A percentile compares a stretch with the other conserved stretches of the same genome.
phyloP scores from a whole-genome alignment of 1,284 basidiomycete genomes.

The Cerrena zonata region DNA sequence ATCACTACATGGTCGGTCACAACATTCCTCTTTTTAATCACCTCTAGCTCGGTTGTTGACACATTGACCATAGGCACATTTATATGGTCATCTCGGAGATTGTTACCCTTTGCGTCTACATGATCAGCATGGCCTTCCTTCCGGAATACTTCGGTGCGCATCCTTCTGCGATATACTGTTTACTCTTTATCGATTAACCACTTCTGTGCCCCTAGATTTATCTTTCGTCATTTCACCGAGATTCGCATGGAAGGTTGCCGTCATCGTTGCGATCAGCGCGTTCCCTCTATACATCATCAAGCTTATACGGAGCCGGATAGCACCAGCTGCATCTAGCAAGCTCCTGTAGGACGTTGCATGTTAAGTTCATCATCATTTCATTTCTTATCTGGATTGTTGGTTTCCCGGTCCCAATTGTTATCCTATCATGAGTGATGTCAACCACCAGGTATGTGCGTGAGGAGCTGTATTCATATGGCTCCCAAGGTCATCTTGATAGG shows the following conservation, averaged over 20 bases:
- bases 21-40: not conserved
- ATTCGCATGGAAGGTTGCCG: conserved; percentile 93
- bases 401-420: too few relatives aligned
- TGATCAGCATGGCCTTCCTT: conserved; percentile 86
- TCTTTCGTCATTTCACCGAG: conserved; percentile 83
- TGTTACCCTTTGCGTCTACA: conserved; percentile 84
- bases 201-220: conserved; percentile 61
- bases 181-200: not conserved
- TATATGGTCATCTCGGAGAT: conserved; percentile 96
- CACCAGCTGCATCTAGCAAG: conserved; percentile 94
- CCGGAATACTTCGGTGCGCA: conserved; percentile 93
- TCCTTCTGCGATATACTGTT: not conserved
- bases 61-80: conserved; percentile 60
- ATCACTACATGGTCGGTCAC: conserved; percentile 84
- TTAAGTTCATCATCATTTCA: not conserved
- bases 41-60: not conserved
- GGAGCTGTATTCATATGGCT: too few relatives aligned
- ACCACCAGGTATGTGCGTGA: too few relatives aligned
- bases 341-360: conserved; percentile 57
- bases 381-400: too few relatives aligned
- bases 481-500: too few relatives aligned
- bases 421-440: too few relatives aligned
- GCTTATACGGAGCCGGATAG: conserved; percentile 76
- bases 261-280: conserved; percentile 91
- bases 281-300: conserved; percentile 91